Evolutionary conservation across 805 yeast genomes (phyloP), one percentile per base, ranked within the genome.

Genomic region (Pichia pseudocactophila): DNA sequence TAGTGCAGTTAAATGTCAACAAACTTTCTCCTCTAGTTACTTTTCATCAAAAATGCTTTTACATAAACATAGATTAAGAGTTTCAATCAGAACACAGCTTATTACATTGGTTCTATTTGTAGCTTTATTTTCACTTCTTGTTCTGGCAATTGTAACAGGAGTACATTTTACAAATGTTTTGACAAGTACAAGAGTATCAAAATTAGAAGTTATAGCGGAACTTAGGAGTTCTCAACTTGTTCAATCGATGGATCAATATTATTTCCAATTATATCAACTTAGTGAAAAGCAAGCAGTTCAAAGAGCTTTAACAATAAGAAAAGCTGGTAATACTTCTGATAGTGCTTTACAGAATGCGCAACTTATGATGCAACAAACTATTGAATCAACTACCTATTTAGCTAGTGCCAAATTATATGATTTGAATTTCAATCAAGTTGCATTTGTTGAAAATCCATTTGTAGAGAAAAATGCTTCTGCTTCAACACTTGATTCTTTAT

Each of bases 41-140:
- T 25, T 11, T 26, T 26, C 15, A 13, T 18, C 12, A 10, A 5
- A 12, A 7, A 31, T 18, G 28, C 16, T 36, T 27, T 27, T 43
- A 13, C 41, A 33, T 7, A 46, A 45, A 39, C 54, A 49, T 30
- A 46, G 56, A 22, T 45, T 74, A 34, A 71, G 74, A 42, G 65
- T 86, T 36, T 82, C 90, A 34, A 77, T 86, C 44, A 65, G 87
- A 53, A 78, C 86, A 19, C 95, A 86, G 65, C 74, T 86, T 39
- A 79, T 83, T 40, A 70, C 75, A 4, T 64, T 85, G 26, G 94
- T 85, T 48, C 67, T 82, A 41, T 62, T 80, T 42, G 81, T 84
- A 32, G 79, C 90, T 10, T 63, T 82, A 31, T 64, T 80, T 41
- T 83, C 94, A 1, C 66, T 88, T 37, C 68, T 82, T 25, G 77